Evolutionary conservation across 2,329 filamentous ascomycete genomes (phyloP).

Genomic region (Penicillium brevicompactum): DNA sequence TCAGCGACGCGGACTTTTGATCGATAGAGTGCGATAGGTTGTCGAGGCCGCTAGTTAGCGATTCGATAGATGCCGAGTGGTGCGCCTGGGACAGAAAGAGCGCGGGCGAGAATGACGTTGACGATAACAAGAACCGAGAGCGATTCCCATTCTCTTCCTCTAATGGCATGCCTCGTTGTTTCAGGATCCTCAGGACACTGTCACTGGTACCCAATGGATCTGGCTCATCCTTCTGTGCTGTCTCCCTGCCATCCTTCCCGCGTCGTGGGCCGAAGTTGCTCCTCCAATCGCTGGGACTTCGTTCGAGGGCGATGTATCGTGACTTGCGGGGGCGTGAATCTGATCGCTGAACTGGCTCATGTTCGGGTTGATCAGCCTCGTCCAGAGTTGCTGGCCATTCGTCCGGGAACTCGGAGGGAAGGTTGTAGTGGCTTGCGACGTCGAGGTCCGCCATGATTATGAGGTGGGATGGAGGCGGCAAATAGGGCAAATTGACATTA

Average conservation of each 20-base stretch:
- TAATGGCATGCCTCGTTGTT: slow-evolving; percentile 73
- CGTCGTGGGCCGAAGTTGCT: slow-evolving; percentile 71
- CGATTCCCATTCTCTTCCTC: slow-evolving; percentile 81
- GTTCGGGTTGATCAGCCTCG: slow-evolving; percentile 67
- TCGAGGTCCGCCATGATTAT: slow-evolving; percentile 69
- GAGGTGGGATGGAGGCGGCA: slow-evolving; percentile 7
- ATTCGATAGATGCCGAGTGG: slow-evolving; percentile 78
- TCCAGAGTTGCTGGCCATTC: slow-evolving; percentile 87
- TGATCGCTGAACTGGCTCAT: slow-evolving; percentile 43
- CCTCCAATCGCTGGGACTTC: slow-evolving; percentile 68
- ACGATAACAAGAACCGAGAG: slow-evolving; percentile 92
- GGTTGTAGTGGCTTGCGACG: slow-evolving; percentile 87
- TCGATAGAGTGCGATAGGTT: slow-evolving; percentile 90
- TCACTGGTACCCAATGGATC: slow-evolving; percentile 87
- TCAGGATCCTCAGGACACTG: slow-evolving; percentile 80
- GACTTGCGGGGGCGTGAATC: slow-evolving; percentile 65
- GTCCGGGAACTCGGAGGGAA: slow-evolving; percentile 74
- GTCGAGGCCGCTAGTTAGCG: slow-evolving; percentile 78
- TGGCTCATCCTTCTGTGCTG: slow-evolving; percentile 86
- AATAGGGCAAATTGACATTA: slow-evolving; percentile 13
- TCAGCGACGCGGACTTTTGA: slow-evolving; percentile 94
- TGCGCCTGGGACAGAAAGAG: slow-evolving; percentile 93
- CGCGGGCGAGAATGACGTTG: slow-evolving; percentile 90
- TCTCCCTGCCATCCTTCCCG: slow-evolving; percentile 69
- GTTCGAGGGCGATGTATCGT: slow-evolving; percentile 81